Conservation (phyloP, 2,329 filamentous ascomycete genomes). For the Scedosporium aurantiacum region DNA sequence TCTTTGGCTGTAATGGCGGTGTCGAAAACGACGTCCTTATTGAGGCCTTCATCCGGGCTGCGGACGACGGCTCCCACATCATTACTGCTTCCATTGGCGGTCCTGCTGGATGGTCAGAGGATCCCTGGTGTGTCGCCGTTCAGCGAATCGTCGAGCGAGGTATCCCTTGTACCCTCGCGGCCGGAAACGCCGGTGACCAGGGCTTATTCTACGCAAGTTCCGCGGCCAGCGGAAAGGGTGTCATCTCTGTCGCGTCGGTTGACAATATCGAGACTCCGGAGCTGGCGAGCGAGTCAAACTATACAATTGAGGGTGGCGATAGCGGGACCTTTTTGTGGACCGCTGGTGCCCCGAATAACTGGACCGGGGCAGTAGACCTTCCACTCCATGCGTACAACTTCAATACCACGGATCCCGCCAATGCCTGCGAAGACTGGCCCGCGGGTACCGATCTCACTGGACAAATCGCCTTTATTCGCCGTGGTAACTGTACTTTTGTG, state of each 20-base stretch:
- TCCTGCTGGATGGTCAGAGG: conserved; percentile 38
- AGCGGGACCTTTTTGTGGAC: conserved; percentile 30
- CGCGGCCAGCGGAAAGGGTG: conserved; percentile 34
- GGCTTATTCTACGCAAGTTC: conserved; percentile 37
- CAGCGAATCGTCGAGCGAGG: conserved; percentile 42
- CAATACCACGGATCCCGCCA: conserved; percentile 34
- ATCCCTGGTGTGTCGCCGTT: conserved; percentile 37
- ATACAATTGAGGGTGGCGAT: conserved; percentile 24
- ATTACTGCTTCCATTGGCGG: conserved; percentile 46
- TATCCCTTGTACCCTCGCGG: conserved; percentile 41
- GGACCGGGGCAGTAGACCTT: conserved; percentile 30
- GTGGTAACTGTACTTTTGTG: conserved; percentile 45
- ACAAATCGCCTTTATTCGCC: conserved; percentile 48
- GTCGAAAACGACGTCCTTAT: conserved; percentile 47
- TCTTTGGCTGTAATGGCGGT: conserved; percentile 43
- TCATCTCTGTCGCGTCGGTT: conserved; percentile 37
- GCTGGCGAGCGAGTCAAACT: conserved; percentile 30
- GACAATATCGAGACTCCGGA: conserved; percentile 33
- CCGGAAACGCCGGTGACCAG: conserved; percentile 35
- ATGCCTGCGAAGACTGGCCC: conserved; percentile 42
- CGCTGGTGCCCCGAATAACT: conserved; percentile 27
- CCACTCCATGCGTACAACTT: conserved; percentile 38
- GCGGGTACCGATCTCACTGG: conserved; percentile 42
- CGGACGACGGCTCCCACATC: conserved; percentile 45
- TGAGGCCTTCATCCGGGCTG: conserved; percentile 47